Base-by-base conservation (phyloP, 108 stramenopile genomes). In the Skeletonema grethae region DNA sequence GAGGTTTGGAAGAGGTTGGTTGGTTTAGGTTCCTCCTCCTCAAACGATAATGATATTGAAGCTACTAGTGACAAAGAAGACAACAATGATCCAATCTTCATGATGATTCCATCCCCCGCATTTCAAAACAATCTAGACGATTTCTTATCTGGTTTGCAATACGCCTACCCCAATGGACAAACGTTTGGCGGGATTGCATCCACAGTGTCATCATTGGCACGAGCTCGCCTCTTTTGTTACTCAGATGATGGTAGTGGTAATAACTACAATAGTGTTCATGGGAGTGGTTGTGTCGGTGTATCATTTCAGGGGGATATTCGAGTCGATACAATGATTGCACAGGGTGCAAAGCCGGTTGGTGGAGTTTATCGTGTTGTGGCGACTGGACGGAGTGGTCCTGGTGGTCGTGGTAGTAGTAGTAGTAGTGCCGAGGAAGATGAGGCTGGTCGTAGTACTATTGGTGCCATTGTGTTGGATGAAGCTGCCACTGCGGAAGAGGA, bases 341-440 rank as follows among this genome's bases (percentile, higher is more conserved):
- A 90, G 65, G 94, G 94, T 13, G 90, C 91, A 41, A 93, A 92
- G 57, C 90, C 90, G 0, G 91, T 95, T 0, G 94, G 94, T 38
- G 90, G 90, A 35, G 83, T 93, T 1, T 95, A 95, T 69, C 75
- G 86, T 48, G 82, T 95, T 18, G 86, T 92, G 24, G 86, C 83
- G 25, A 80, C 62, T 25, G 78, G 78, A 1, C 45, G 69, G n/a
- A 31, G 35, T 34, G 56, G 32, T 20, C 11, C 11, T 50, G 34
- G 31, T 48, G 4, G 46, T 48, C 18, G 18, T 4, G 46, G 46
- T 48, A 48, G 16, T 2, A 48, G 4, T 48, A 48, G 25, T 28
- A 28, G 25, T 28, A 34, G 29, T 30, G 34, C 38, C 5, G 46
- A 57, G 9, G 57, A 61, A 15, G 77, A 79, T 57, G 71, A 79